phyloP scores from a whole-genome alignment of 2,329 filamentous ascomycete species.

The Fusarium luffae region DNA sequence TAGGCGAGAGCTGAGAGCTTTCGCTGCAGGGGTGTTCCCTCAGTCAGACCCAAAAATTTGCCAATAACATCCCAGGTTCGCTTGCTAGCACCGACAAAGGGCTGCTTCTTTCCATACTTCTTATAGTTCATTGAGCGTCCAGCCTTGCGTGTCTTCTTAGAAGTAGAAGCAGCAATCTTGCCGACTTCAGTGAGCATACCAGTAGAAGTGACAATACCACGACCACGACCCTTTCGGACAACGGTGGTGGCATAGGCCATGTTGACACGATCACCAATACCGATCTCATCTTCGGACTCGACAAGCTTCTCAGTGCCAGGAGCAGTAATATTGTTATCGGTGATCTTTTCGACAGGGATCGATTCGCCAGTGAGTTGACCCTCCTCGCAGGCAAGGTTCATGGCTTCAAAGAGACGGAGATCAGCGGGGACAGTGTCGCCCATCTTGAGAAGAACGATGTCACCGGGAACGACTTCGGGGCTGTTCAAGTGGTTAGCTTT shows the following conservation, averaged over 20 bases:
- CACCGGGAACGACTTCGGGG: slow-evolving; percentile 75
- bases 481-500: slow-evolving; percentile 49
- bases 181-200: slow-evolving; percentile 79
- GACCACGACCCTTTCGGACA: slow-evolving; percentile 77
- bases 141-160: slow-evolving; percentile 66
- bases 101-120: slow-evolving; percentile 64
- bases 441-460: slow-evolving; percentile 74
- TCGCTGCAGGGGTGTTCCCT: slow-evolving; percentile 81
- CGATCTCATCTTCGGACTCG: slow-evolving; percentile 61
- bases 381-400: slow-evolving; percentile 85
- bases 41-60: slow-evolving; percentile 69
- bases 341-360: slow-evolving; percentile 74
- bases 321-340: slow-evolving; percentile 59
- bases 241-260: slow-evolving; percentile 80
- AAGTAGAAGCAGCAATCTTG: slow-evolving; percentile 70
- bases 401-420: slow-evolving; percentile 74
- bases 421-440: slow-evolving; percentile 82
- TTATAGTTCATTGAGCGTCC: slow-evolving; percentile 64
- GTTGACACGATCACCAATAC: slow-evolving; percentile 78
- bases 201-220: slow-evolving; percentile 77
- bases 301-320: slow-evolving; percentile 60
- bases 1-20: slow-evolving; percentile 83
- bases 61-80: slow-evolving; percentile 62
- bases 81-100: slow-evolving; percentile 59
- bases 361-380: slow-evolving; percentile 82